Conservation (phyloP, 805 yeast species). For the Torulaspora indica region DNA sequence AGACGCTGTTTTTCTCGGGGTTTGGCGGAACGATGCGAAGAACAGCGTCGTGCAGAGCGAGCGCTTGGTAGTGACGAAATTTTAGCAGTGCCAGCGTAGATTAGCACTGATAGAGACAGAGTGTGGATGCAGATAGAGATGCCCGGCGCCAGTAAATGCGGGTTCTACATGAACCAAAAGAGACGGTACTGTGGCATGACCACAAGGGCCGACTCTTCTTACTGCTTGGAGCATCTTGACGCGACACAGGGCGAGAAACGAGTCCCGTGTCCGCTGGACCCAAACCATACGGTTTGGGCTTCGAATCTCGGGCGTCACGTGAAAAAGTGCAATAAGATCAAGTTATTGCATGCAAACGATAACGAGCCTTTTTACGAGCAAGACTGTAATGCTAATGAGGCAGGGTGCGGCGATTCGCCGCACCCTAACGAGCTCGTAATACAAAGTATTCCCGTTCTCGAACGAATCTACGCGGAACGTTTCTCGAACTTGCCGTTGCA, state of each 20-base stretch:
- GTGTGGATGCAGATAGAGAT: background rate
- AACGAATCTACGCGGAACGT: constrained; percentile 38
- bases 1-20: background rate
- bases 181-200: constrained; percentile 35
- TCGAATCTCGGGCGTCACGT: constrained; percentile 53
- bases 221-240: constrained; percentile 64
- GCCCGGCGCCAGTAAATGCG: constrained; percentile 19
- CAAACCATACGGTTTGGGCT: constrained; percentile 67
- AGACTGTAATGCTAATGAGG: constrained; percentile 41
- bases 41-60: too few relatives aligned
- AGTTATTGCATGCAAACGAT: constrained; percentile 32
- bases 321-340: constrained; percentile 53
- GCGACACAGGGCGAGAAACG: constrained; percentile 35
- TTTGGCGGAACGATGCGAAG: background rate
- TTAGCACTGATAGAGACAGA: background rate
- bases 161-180: constrained; percentile 25
- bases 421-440: constrained; percentile 17
- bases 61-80: too few relatives aligned
- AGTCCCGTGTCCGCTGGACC: constrained; percentile 73
- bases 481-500: constrained; percentile 31
- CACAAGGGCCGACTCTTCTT: constrained; percentile 14
- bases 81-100: too few relatives aligned
- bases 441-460: constrained; percentile 35
- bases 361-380: constrained; percentile 48
- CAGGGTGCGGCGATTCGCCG: constrained; percentile 4